Percentiles rank a stretch among this genome's conserved stretches.
phyloP scores from a whole-genome alignment of 306 rosid species.

The Gynostemma pentaphyllum region DNA sequence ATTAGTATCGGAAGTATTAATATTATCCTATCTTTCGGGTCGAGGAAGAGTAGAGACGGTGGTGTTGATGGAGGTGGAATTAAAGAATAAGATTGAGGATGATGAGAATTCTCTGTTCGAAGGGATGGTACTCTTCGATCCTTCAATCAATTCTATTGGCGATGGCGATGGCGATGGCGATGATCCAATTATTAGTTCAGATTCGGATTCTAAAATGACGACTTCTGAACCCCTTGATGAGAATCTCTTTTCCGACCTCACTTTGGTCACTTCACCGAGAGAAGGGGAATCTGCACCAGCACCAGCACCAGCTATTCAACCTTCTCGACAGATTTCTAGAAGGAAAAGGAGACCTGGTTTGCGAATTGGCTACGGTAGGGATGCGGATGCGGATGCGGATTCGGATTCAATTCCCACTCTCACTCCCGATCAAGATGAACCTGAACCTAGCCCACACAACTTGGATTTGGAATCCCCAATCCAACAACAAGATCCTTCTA shows the following conservation, averaged over 20 bases:
- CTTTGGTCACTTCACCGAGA: slow-evolving; percentile 34
- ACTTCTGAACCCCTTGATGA: slow-evolving; percentile 60
- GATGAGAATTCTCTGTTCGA: slow-evolving; percentile 47
- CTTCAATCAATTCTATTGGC: slow-evolving; percentile 10
- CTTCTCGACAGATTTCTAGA: slow-evolving; percentile 33
- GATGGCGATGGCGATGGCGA: neutral
- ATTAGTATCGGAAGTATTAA: no score
- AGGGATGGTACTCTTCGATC: slow-evolving; percentile 61
- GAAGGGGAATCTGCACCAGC: no score
- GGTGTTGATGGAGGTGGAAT: neutral
- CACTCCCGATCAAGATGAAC: slow-evolving; percentile 7
- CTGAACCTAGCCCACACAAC: no score
- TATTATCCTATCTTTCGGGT: no score
- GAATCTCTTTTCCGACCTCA: slow-evolving; percentile 73
- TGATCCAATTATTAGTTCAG: neutral
- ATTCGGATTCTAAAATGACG: neutral
- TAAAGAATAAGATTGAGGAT: neutral
- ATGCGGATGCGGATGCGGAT: slow-evolving; percentile 2
- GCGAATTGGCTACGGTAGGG: slow-evolving; percentile 65
- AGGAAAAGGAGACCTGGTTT: slow-evolving; percentile 55
- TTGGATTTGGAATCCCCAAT: no score
- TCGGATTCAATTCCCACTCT: no score
- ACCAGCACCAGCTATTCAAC: no score
- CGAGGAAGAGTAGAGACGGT: no score
- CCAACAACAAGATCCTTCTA: neutral